Evolutionary conservation across 257 asterid genomes (phyloP).

Genomic region (Oldenlandia corymbosa): DNA sequence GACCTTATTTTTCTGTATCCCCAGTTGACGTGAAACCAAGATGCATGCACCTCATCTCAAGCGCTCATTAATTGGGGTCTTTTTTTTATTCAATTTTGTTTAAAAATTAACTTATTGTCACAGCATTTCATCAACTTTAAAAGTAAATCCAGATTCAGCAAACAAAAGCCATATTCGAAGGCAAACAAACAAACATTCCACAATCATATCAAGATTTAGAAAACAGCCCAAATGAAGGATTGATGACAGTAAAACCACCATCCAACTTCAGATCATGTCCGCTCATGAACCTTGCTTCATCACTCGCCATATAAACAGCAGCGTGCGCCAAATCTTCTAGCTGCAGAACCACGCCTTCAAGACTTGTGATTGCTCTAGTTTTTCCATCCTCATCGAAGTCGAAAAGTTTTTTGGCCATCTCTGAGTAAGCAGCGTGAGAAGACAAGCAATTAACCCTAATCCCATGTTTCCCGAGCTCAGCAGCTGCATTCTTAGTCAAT

Average conservation of each 20-base stretch:
- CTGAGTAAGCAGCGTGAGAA: conserved; percentile 20
- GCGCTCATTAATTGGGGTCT: no score
- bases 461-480: conserved; percentile 33
- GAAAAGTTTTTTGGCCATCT: not conserved
- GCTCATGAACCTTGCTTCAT: conserved; percentile 30
- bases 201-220: not conserved
- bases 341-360: conserved; percentile 7
- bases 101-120: no score
- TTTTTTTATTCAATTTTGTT: no score
- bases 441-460: conserved; percentile 36
- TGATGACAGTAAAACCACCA: conserved; percentile 35
- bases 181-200: no score
- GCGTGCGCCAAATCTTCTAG: conserved; percentile 33
- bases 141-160: no score
- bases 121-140: no score
- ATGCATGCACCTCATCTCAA: no score
- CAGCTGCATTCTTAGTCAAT: conserved; percentile 17
- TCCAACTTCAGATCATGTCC: conserved; percentile 33
- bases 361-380: not conserved
- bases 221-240: conserved; percentile 9
- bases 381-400: conserved; percentile 4
- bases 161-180: no score
- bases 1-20: no score
- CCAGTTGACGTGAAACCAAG: no score
- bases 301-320: conserved; percentile 28